phyloP scores from a whole-genome alignment of 2,329 filamentous ascomycete genomes.

The Paecilomyces niveus region DNA sequence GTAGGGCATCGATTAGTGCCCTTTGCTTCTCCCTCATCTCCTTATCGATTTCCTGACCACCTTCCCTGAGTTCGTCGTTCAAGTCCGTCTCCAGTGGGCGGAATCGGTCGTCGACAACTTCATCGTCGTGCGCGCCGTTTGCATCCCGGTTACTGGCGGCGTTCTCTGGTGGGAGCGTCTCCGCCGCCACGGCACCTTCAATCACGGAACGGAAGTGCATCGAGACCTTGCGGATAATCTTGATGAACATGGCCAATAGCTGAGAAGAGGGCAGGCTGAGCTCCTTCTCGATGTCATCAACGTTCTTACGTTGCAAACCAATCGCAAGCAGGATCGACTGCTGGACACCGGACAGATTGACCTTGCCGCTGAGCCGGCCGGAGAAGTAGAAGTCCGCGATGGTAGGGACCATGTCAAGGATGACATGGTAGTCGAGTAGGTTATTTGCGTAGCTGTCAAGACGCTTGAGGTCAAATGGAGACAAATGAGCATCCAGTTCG shows the following conservation, averaged over 20 bases:
- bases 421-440: slow-evolving; percentile 95
- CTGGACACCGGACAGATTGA: slow-evolving; percentile 76
- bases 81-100: slow-evolving; percentile 64
- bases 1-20: slow-evolving; percentile 82
- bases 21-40: slow-evolving; percentile 72
- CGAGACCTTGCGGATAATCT: slow-evolving; percentile 83
- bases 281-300: slow-evolving; percentile 75
- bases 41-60: slow-evolving; percentile 65
- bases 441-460: slow-evolving; percentile 94
- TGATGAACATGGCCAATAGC: slow-evolving; percentile 93
- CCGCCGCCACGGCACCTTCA: slow-evolving; percentile 63
- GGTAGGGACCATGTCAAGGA: slow-evolving; percentile 81
- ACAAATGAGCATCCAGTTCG: slow-evolving; percentile 70
- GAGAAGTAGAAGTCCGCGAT: slow-evolving; percentile 82
- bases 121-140: slow-evolving; percentile 61
- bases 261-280: slow-evolving; percentile 67
- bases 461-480: slow-evolving; percentile 90
- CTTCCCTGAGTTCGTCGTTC: slow-evolving; percentile 78
- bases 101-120: slow-evolving; percentile 58
- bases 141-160: slow-evolving; percentile 31
- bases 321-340: slow-evolving; percentile 81
- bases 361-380: slow-evolving; percentile 58
- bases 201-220: slow-evolving; percentile 69
- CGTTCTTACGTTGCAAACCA: slow-evolving; percentile 81
- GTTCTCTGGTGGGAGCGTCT: slow-evolving; percentile 54